Evolutionary conservation across 2,329 filamentous ascomycete species (phyloP), one percentile per base, ranked within the genome.

Genomic region (Periconia digitata): DNA sequence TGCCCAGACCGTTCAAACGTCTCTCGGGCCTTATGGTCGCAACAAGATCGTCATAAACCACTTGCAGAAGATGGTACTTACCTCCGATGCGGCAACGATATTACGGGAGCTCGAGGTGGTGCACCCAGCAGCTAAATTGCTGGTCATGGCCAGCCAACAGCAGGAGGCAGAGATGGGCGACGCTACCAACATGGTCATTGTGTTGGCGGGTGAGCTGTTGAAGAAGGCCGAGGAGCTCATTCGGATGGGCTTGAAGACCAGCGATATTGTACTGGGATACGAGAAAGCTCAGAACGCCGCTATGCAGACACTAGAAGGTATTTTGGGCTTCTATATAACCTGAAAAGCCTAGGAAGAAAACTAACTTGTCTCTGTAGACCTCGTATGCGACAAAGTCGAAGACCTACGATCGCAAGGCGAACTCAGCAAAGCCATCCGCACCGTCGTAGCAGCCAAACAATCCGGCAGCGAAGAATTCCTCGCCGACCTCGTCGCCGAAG

Each of bases 21-120:
- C 94, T 39, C 83, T 99, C 29, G 95, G 94, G 44, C 94, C 94
- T 51, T 96, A 96, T 76, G 94, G 94, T 68, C 89, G 94, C 75
- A 99, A 99, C 82, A 99, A 99, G 80, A 92, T 99, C 70, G 90
- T 99, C 78, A 97, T 99, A 81, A 99, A 99, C 81, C 95, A 99
- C 78, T 82, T 99, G 55, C 90, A 96, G 75, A 99, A 99, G 82
- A 96, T 99, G 94, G 95, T 96, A 64, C 81, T 99, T 58, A 99
- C 95, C 62, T 97, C 92, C 52, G 94, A 99, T 71, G 94, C 94
- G 58, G 94, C 94, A 59, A 97, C 94, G 37, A 99, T 99, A 71
- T 83, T 99, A 63, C 87, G 91, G 68, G 95, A 99, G 78, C 85
- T 99, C 73, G 94, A 99, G 69, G 94, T 99, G 55, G 92, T 99